Base-by-base conservation (phyloP, 2,329 filamentous ascomycete species). In the Hypocrella siamensis region DNA sequence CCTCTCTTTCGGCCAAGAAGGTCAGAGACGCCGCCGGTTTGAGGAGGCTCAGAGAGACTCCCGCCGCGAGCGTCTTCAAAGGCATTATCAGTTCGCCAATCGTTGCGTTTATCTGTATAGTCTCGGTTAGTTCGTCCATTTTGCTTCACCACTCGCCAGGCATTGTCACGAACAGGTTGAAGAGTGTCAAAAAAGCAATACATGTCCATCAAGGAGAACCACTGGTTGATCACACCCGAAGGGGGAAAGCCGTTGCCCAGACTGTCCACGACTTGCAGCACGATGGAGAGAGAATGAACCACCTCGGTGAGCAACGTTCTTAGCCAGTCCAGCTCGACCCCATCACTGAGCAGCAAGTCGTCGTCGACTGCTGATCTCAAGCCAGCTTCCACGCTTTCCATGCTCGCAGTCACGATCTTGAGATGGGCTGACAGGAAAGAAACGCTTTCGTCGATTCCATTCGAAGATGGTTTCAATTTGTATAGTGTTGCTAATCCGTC, bases 131-230 rank as follows among this genome's bases (percentile, higher is more conserved):
- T 29, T 31, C 27, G 26, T 31, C 18, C 24, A 25, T 3, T 22
- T 14, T 9, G 9, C 12, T n/a, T 15, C 19, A 16, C 3, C n/a
- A n/a, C n/a, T n/a, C 17, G 8, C 15, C 30, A 4, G 14, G 19
- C 5, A 17, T 14, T 3, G 19, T 17, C 15, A 47, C 51, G 25
- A 34, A 56, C 48, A 17, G 55, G 52, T 34, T 58, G 55, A 30
- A 86, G 61, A 8, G 63, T 59, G 35, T 78, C 70, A 40, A 94
- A 67, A 46, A 92, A 93, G 31, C 56, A 59, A 45, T 71, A 75
- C 11, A 70, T 61, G 26, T 67, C 61, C 63, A 86, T 75, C 31
- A 86, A 57, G n/a, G 65, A 58, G 43, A 86, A 84, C 84, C 84
- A 93, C 40, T 70, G 63, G 25, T 70, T 58, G 14, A 85, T 62